Evolutionary conservation across 495 filamentous ascomycete species (phyloP).

Genomic region (Penicillium paxilli): DNA sequence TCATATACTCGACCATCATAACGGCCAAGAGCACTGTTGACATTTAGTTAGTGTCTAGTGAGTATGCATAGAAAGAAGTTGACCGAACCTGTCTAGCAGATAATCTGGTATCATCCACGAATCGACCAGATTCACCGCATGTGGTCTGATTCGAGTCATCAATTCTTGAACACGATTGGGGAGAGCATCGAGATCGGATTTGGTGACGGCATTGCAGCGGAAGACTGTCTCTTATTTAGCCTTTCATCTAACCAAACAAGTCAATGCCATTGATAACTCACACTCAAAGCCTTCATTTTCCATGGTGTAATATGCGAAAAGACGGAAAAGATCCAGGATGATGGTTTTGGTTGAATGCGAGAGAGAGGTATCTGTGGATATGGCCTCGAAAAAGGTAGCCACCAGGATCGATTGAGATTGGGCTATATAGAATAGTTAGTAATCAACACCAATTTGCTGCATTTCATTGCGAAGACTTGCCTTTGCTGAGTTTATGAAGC

Average conservation of each 20-base stretch:
- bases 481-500: slow-evolving; percentile 45
- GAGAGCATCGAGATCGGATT: slow-evolving; percentile 30
- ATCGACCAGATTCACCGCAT: slow-evolving; percentile 49
- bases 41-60: neutral
- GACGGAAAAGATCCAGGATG: slow-evolving; percentile 38
- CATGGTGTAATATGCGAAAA: slow-evolving; percentile 47
- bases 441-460: neutral
- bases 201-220: slow-evolving; percentile 33
- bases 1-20: slow-evolving; percentile 52
- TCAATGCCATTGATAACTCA: neutral
- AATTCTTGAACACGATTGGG: slow-evolving; percentile 36
- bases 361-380: slow-evolving; percentile 24
- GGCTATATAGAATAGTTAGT: slow-evolving; percentile 12
- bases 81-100: slow-evolving; percentile 38
- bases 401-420: slow-evolving; percentile 50
- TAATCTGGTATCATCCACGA: slow-evolving; percentile 51
- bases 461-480: slow-evolving; percentile 12
- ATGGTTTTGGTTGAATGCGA: slow-evolving; percentile 19
- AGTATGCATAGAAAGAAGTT: neutral
- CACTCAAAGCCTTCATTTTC: slow-evolving; percentile 36
- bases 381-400: slow-evolving; percentile 36
- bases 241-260: neutral
- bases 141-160: slow-evolving; percentile 44
- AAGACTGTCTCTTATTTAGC: slow-evolving; percentile 28
- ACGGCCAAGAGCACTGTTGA: slow-evolving; percentile 39